Base-by-base conservation (phyloP, 2,329 filamentous ascomycete genomes). In the Aspergillus quadrilineatus region DNA sequence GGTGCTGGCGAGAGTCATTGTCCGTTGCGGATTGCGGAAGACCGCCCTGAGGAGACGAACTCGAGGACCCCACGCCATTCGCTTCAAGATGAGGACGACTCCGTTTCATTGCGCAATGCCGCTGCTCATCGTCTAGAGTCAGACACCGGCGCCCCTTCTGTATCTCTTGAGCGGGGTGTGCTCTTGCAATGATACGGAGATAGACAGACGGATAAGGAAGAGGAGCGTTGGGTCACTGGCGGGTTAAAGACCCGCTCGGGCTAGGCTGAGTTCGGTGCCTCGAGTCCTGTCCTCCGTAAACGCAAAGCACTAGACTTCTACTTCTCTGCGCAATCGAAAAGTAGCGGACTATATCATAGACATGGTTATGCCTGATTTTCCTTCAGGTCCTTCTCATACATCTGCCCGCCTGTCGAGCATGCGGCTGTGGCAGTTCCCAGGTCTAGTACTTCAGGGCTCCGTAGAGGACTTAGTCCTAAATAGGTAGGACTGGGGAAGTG, bases 31-130 rank as follows among this genome's bases (percentile, higher is more conserved):
- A 47, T n/a, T 52, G 55, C 34, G 50, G 53, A 50, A 63, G 61
- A 17, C 57, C 61, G 48, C 64, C 65, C 53, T 64, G 69, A 17
- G 69, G 67, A 37, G 73, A 74, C 45, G 58, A 73, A 37, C 53
- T 62, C 34, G 72, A 72, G 44, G 72, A 71, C 37, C 63, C 60
- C 59, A 74, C 70, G 44, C 69, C 71, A 67, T 71, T 71, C 58
- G 62, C 63, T 61, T 75, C 72, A 53, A 74, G 73, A 32, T 73
- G 69, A 51, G 69, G 68, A 60, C 67, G 72, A 65, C 64, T 75
- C 58, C 72, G 70, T 68, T 75, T 75, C 72, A 75, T 74, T n/a
- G 55, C 65, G 56, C 45, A 47, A 46, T 45, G 29, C 22, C 29
- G 43, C 47, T 53, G 57, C 53, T 66, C 63, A 65, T 67, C 48